Evolutionary conservation across 768 basidiomycete genomes (phyloP), one percentile per base, ranked within the genome.

Genomic region (Amanita fuliginea): DNA sequence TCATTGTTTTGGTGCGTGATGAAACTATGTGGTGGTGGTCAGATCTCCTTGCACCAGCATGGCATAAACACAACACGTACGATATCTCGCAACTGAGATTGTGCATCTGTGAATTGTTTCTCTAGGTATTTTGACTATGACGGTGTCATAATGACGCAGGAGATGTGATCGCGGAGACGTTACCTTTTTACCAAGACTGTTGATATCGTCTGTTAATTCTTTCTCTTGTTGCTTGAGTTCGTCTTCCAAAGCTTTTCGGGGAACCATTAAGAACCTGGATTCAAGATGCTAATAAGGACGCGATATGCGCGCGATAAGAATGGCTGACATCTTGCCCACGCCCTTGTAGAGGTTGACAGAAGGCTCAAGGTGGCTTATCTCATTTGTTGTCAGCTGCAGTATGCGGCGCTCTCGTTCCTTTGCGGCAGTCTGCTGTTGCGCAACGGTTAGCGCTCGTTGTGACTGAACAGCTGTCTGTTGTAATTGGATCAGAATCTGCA

Each of bases 341-440:
- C 94, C 94, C 59, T 86, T 92, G 69, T 94, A 97, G 57, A 96
- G 68, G 59, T 85, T 89, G 10, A 86, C 82, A 52, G 85, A 75
- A 22, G 77, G 78, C 55, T 80, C 73, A 44, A 93, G 76, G 32
- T 73, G 69, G 28, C 70, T 71, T 54, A 97, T 80, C 63, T 97
- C 92, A 55, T 83, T 76, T 48, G 86, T 84, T 0, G 94, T 96
- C 18, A 97, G 73, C 65, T 93, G 87, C 13, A 95, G 71, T 46
- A 95, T 92, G 53, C 86, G 80, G 24, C 86, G 78, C 64, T 97
- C 94, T 47, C 91, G 78, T 51, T 96, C 91, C 65, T 94, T 96
- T 26, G 76, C 69, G 10, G 78, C 61, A 37, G 77, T 76, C 67
- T 95, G 92, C 57, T 94, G 86, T 22, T 70, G 69, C 34, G 88